Evolutionary conservation across 192 early-diverging fungal genomes (phyloP).

Genomic region (Podila minutissima): DNA sequence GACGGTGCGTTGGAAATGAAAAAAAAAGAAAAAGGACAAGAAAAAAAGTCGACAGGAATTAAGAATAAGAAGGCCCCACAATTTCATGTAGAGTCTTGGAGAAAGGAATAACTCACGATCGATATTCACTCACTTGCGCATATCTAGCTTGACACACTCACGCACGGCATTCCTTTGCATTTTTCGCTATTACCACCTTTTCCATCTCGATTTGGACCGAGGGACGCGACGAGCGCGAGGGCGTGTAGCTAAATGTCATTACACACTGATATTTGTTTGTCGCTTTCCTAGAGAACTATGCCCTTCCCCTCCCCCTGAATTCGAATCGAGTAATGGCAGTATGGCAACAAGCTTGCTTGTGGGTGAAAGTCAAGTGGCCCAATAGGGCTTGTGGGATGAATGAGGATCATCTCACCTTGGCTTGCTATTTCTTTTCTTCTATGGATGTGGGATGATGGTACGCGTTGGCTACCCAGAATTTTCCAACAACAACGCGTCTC

Average conservation of each 20-base stretch:
- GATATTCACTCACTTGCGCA: too few relatives aligned
- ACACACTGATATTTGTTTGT: neutral
- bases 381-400: slow-evolving; percentile 9
- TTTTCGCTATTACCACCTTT: neutral
- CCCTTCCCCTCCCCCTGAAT: neutral
- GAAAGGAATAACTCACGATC: neutral
- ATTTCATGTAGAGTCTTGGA: neutral
- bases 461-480: too few relatives aligned
- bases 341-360: too few relatives aligned
- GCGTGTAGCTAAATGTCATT: neutral
- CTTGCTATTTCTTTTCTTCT: too few relatives aligned
- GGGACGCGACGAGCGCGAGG: slow-evolving; percentile 6
- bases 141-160: neutral
- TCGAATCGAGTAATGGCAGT: neutral
- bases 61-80: neutral
- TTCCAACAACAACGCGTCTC: too few relatives aligned
- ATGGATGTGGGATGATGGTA: neutral
- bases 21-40: neutral
- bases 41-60: neutral
- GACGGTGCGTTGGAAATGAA: neutral
- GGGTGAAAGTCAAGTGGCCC: too few relatives aligned
- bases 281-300: neutral
- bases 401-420: slow-evolving; percentile 12
- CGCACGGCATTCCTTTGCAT: neutral
- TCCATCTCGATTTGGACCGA: slow-evolving; percentile 35